Evolutionary conservation across 2,329 filamentous ascomycete genomes (phyloP).

Genomic region (Aspergillus brasiliensis): DNA sequence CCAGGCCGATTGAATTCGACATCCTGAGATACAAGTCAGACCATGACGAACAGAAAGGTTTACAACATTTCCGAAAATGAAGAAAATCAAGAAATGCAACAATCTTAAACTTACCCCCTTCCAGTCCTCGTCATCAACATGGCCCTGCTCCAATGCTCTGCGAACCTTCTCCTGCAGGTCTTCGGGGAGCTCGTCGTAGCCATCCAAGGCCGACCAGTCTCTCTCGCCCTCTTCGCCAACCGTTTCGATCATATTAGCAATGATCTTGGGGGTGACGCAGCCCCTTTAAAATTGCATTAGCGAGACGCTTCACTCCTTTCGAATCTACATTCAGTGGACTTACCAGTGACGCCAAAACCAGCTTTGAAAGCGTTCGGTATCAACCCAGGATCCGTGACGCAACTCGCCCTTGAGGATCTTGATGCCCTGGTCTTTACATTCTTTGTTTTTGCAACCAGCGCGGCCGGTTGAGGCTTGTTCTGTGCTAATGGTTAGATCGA

Average conservation of each 20-base stretch:
- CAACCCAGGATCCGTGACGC: conserved; percentile 74
- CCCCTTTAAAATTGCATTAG: conserved; percentile 58
- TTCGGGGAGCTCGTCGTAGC: conserved; percentile 73
- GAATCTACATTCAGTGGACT: conserved; percentile 22
- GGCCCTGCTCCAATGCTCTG: conserved; percentile 71
- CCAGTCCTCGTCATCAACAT: conserved; percentile 84
- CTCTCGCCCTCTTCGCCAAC: conserved; percentile 45
- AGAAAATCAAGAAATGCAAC: background rate
- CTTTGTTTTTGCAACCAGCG: conserved; percentile 70
- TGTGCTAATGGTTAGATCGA: conserved; percentile 40
- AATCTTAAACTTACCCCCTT: conserved; percentile 68
- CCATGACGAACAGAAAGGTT: background rate
- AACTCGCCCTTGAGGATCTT: conserved; percentile 82
- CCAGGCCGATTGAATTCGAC: conserved; percentile 72
- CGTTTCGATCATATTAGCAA: conserved; percentile 64
- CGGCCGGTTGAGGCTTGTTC: conserved; percentile 72
- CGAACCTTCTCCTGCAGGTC: conserved; percentile 74
- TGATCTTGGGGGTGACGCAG: conserved; percentile 76
- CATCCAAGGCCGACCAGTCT: conserved; percentile 72
- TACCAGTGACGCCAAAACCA: conserved; percentile 90
- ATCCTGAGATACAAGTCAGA: conserved; percentile 56
- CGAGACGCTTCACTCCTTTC: background rate
- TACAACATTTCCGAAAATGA: background rate
- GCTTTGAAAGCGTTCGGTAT: conserved; percentile 60
- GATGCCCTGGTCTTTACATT: conserved; percentile 68